Percentiles rank a stretch among this genome's conserved stretches.
Conservation (phyloP, 495 filamentous ascomycete species). For the Annulohypoxylon nitens region DNA sequence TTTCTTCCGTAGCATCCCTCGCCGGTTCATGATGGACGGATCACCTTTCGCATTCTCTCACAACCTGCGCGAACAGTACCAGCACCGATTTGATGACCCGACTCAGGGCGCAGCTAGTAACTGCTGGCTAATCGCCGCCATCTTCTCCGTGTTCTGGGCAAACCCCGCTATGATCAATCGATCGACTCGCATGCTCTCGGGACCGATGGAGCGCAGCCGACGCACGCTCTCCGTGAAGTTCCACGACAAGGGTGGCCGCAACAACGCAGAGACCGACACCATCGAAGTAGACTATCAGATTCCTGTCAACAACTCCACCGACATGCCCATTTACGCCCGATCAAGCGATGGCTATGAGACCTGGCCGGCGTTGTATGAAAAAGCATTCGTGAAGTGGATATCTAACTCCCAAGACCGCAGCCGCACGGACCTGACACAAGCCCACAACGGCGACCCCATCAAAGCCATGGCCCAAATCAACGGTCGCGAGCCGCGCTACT, state of each 20-base stretch:
- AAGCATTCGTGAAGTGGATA: slow-evolving; percentile 58
- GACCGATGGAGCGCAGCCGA: slow-evolving; percentile 17
- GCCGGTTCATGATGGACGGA: slow-evolving; percentile 32
- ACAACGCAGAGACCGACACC: slow-evolving; percentile 52
- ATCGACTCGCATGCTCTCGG: slow-evolving; percentile 17
- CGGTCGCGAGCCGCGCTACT: slow-evolving; percentile 51
- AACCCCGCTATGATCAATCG: slow-evolving; percentile 52
- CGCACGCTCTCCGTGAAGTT: slow-evolving; percentile 49
- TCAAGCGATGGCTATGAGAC: slow-evolving; percentile 51
- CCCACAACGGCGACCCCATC: slow-evolving; percentile 53
- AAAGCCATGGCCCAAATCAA: slow-evolving; percentile 57
- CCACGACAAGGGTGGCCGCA: slow-evolving; percentile 57
- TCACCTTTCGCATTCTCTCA: slow-evolving; percentile 34
- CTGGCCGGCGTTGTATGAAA: slow-evolving; percentile 59
- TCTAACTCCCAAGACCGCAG: slow-evolving; percentile 27
- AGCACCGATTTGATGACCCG: slow-evolving; percentile 53
- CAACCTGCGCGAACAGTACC: slow-evolving; percentile 36
- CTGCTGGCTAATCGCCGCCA: slow-evolving; percentile 55
- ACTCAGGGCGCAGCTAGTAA: slow-evolving; percentile 53
- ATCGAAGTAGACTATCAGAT: slow-evolving; percentile 56
- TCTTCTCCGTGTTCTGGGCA: slow-evolving; percentile 56
- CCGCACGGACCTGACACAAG: slow-evolving; percentile 52
- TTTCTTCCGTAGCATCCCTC: slow-evolving; percentile 40
- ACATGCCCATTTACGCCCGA: slow-evolving; percentile 54
- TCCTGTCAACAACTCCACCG: slow-evolving; percentile 54